Evolutionary conservation across 108 stramenopile genomes (phyloP).

Genomic region (Epithemia pelagica): DNA sequence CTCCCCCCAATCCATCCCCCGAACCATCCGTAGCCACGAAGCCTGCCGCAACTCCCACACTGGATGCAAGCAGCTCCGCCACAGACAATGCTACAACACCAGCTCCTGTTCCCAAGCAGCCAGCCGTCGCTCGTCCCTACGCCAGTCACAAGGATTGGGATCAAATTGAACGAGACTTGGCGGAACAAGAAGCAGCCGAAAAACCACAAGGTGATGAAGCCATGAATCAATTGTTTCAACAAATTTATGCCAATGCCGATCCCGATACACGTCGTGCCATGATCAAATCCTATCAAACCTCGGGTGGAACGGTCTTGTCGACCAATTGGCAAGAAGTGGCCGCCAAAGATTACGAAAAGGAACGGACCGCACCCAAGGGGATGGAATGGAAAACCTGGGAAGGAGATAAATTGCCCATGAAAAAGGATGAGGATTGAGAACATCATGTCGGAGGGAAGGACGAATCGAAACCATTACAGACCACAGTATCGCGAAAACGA

Average conservation of each 20-base stretch:
- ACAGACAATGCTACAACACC: background rate
- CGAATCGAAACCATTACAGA: slow-evolving; percentile 1
- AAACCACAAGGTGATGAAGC: slow-evolving; percentile 97
- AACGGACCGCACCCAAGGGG: slow-evolving; percentile 91
- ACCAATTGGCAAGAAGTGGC: slow-evolving; percentile 98
- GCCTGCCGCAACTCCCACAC: background rate
- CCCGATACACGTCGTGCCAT: slow-evolving; percentile 38
- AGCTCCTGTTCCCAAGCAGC: background rate
- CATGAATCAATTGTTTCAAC: slow-evolving; percentile 92
- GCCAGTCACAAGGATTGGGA: slow-evolving; percentile 86
- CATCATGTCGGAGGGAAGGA: background rate
- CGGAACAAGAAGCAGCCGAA: slow-evolving; percentile 83
- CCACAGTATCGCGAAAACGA: too few species aligned
- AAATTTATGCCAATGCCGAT: slow-evolving; percentile 87
- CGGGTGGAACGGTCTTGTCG: slow-evolving; percentile 92
- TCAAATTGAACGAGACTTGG: slow-evolving; percentile 65
- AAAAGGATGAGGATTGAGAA: slow-evolving; percentile 17
- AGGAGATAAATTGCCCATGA: slow-evolving; percentile 38
- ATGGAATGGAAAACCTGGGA: slow-evolving; percentile 80
- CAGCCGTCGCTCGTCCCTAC: slow-evolving; percentile 46
- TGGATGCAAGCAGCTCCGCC: background rate
- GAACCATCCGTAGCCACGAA: slow-evolving; percentile 5
- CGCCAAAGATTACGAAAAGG: slow-evolving; percentile 96
- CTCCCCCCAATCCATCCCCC: background rate
- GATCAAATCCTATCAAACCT: slow-evolving; percentile 96